A percentile compares a stretch with the other conserved stretches of the same genome.
These are phyloP conservation scores for Prunus fruticosa DNA, from an alignment of 306 rosid species.

Conservation along the genomic window DNA sequence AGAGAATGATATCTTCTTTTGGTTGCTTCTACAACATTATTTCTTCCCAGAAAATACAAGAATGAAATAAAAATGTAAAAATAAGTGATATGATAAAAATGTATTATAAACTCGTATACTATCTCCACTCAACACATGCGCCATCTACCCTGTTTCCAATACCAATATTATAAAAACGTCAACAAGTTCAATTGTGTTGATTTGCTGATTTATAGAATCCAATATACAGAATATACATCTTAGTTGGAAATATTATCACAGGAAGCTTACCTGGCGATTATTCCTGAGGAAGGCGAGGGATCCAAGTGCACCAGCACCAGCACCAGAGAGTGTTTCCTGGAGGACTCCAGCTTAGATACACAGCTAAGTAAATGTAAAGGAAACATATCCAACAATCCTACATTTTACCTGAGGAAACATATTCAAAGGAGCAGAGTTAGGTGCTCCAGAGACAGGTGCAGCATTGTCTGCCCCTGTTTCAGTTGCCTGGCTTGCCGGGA, in stretches of 20 bases:
- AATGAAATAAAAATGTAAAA: background rate
- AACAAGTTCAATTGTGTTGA: conserved; percentile 3
- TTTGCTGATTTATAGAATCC: background rate
- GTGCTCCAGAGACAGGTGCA: conserved; percentile 61
- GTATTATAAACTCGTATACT: too few relatives aligned
- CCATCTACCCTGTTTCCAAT: background rate
- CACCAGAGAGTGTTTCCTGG: conserved; percentile 73
- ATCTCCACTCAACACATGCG: background rate
- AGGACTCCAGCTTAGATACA: conserved; percentile 27
- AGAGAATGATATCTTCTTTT: background rate
- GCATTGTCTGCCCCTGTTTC: conserved; percentile 52
- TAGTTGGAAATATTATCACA: conserved; percentile 6
- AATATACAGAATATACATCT: background rate
- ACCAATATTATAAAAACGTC: background rate
- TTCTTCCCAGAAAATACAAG: background rate
- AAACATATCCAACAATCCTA: conserved; percentile 12
- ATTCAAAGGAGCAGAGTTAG: conserved; percentile 91
- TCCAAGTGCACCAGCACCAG: conserved; percentile 62
- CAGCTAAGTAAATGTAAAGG: background rate
- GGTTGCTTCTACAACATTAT: too few relatives aligned
- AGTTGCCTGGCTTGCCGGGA: conserved; percentile 57
- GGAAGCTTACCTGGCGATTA: conserved; percentile 71
- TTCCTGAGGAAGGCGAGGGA: conserved; percentile 88
- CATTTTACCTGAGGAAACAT: conserved; percentile 84
- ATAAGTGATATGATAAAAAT: background rate